These are phyloP conservation scores for Lactarius psammicola DNA, from an alignment of 768 basidiomycete species.

Conservation along the genomic window DNA sequence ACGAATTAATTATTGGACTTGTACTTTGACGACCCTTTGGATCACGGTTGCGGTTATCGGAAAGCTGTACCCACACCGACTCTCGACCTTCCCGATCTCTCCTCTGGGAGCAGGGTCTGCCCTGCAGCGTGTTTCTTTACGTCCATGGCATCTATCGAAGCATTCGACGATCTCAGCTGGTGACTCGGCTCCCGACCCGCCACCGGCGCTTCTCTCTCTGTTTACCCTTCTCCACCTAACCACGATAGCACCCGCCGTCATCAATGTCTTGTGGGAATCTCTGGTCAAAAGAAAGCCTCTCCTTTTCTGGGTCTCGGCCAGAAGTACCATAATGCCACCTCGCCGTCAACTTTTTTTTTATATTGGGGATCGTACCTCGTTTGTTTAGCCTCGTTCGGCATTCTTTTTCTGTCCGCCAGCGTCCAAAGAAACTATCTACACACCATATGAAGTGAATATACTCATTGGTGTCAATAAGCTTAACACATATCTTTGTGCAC, in stretches of 20 bases:
- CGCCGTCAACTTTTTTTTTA: constrained; percentile 21
- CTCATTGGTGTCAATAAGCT: constrained; percentile 22
- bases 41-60: not conserved
- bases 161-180: constrained; percentile 24
- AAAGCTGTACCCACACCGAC: constrained; percentile 9
- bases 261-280: constrained; percentile 1
- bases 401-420: constrained; percentile 21
- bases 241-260: constrained; percentile 9
- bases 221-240: constrained; percentile 2
- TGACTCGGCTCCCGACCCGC: constrained; percentile 17
- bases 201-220: constrained; percentile 12
- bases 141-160: constrained; percentile 22
- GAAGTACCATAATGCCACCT: constrained; percentile 24
- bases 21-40: not conserved
- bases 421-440: constrained; percentile 9
- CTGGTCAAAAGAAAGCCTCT: constrained; percentile 19
- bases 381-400: constrained; percentile 9
- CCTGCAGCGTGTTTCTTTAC: constrained; percentile 26
- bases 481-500: constrained; percentile 9
- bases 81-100: constrained; percentile 23
- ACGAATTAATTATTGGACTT: not conserved
- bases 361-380: constrained; percentile 14
- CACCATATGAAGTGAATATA: constrained; percentile 14
- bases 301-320: constrained; percentile 21
- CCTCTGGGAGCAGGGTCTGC: constrained; percentile 20